Evolutionary conservation across 768 basidiomycete species (phyloP), one percentile per base, ranked within the genome.

Genomic region (Mycena indigotica): DNA sequence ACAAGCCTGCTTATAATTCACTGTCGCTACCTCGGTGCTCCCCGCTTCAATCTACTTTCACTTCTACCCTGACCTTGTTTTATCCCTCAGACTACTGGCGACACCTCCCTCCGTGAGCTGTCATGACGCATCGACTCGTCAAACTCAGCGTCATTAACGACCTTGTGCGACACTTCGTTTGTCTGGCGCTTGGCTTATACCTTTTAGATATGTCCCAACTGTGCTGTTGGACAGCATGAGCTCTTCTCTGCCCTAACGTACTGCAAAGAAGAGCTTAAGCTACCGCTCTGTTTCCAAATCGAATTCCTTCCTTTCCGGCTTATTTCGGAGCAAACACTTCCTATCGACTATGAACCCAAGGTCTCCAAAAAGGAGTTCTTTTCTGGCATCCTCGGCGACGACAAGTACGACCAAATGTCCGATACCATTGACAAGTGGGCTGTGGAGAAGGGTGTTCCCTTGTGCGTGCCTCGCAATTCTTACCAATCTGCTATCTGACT

Each of bases 281-380:
- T 83, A 4, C 80, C 81, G 17, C 64, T 84, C 41, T 67, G 72
- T 3, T 82, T 83, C 68, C 75, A 84, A 58, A 66, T 83, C 56
- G 79, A 82, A 63, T 81, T 81, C 60, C 69, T 81, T 62, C 82
- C 83, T 4, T 83, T 80, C 72, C 73, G 77, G 5, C 76, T 84
- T 52, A 75, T 83, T 28, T 73, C 66, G 60, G 66, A 69, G 4
- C 70, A 66, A 26, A 58, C 74, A 41, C 68, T 84, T 24, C 66
- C 73, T 12, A 72, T 77, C 21, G 69, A 72, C 55, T 63, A 63
- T 50, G 56, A 69, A 30, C 74, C 73, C 50, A 74, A 76, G 56
- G 65, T 80, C 25, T 69, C 77, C 30, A 78, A 75, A 58, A 56
- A 66, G 19, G 73, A 76, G 5, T 83, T 80, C 64, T 73, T 80